phyloP scores from a whole-genome alignment of 1,284 basidiomycete genomes.

The Nidula niveotomentosa region DNA sequence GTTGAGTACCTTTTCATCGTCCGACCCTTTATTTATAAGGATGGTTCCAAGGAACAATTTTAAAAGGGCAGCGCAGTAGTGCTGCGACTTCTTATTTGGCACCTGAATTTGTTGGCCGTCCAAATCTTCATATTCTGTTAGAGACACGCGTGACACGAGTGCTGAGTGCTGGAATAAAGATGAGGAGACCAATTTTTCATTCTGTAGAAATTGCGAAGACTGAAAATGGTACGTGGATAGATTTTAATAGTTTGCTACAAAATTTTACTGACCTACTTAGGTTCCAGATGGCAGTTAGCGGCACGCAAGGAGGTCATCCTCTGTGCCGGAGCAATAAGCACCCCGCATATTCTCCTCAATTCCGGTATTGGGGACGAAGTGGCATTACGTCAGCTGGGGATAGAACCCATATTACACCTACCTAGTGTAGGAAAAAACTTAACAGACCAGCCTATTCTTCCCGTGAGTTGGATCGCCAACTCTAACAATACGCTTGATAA shows the following conservation, averaged over 20 bases:
- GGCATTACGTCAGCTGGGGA: conserved; percentile 15
- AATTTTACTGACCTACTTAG: background rate
- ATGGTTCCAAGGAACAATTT: conserved; percentile 27
- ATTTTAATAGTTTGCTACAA: background rate
- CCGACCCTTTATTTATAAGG: conserved; percentile 17
- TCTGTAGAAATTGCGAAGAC: conserved; percentile 29
- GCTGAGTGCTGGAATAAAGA: conserved; percentile 13
- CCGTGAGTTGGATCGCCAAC: conserved; percentile 8
- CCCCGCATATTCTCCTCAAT: conserved; percentile 42
- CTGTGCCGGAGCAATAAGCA: conserved; percentile 38
- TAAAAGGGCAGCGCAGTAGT: conserved; percentile 27
- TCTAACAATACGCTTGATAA: conserved; percentile 4
- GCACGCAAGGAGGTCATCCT: conserved; percentile 43
- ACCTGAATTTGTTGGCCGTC: conserved; percentile 21
- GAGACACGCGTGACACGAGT: conserved; percentile 35
- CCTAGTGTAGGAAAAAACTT: conserved; percentile 39
- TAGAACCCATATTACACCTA: conserved; percentile 25
- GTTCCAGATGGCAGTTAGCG: conserved; percentile 8
- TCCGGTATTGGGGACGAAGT: conserved; percentile 42
- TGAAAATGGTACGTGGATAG: conserved; percentile 14
- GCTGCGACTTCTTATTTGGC: conserved; percentile 33
- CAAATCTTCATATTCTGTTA: conserved; percentile 40
- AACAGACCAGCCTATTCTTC: conserved; percentile 18
- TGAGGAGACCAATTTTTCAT: conserved; percentile 20
- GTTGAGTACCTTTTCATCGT: background rate